Conservation (phyloP, 805 yeast genomes). For the Candida alai region DNA sequence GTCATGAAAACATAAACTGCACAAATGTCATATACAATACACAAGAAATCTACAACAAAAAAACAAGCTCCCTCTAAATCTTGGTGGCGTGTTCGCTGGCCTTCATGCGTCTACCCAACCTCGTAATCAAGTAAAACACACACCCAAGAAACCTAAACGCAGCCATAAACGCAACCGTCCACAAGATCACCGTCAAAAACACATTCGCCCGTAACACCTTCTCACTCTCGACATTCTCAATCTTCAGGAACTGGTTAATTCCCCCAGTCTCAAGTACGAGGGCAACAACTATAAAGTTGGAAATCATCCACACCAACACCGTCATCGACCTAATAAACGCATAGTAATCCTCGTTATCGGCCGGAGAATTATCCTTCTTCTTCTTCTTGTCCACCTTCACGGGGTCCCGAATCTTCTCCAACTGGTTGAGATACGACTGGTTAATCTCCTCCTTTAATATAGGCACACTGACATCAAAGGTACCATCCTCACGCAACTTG, state of each 20-base stretch:
- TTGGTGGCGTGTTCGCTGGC: slow-evolving; percentile 12
- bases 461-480: slow-evolving; percentile 52
- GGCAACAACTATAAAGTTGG: slow-evolving; percentile 40
- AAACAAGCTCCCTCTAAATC: slow-evolving; percentile 2
- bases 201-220: slow-evolving; percentile 35
- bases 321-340: slow-evolving; percentile 45
- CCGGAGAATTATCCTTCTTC: too few species aligned
- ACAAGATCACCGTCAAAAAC: slow-evolving; percentile 50
- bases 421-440: slow-evolving; percentile 47
- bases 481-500: slow-evolving; percentile 51
- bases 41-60: too few species aligned
- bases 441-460: slow-evolving; percentile 50
- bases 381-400: slow-evolving; percentile 22
- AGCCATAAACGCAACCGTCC: slow-evolving; percentile 63
- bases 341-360: slow-evolving; percentile 42
- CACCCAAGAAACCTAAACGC: slow-evolving; percentile 55
- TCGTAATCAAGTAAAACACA: slow-evolving; percentile 40
- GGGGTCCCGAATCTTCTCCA: slow-evolving; percentile 48
- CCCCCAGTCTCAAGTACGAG: slow-evolving; percentile 44
- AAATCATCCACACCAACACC: slow-evolving; percentile 43
- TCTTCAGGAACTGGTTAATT: slow-evolving; percentile 31
- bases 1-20: background rate
- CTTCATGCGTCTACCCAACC: slow-evolving; percentile 20
- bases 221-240: slow-evolving; percentile 24
- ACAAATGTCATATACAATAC: background rate